Base-by-base conservation (phyloP, 495 filamentous ascomycete species). In the Aspergillus steynii region DNA sequence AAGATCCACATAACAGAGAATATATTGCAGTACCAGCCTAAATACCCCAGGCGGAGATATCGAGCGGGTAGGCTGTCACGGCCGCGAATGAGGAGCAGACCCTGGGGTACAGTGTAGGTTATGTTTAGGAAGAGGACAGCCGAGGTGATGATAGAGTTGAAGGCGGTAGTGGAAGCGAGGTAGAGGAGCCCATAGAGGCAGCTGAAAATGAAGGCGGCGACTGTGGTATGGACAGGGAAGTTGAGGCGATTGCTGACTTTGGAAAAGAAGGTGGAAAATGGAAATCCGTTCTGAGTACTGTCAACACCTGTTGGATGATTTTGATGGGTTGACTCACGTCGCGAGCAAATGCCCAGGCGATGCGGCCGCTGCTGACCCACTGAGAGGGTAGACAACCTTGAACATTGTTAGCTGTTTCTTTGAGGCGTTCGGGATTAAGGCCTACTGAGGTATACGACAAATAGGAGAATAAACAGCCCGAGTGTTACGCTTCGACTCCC, bases 321-420 rank as follows among this genome's bases (percentile, higher is more conserved):
- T 32, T n/a, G 26, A 20, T 20, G 14, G 58, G 58, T 0, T 54
- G 3, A 8, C 64, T 61, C 61, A 65, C 64, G 59, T 77, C 75
- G 49, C 75, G 63, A 0, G 77, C 65, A 52, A 80, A 77, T 2
- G 75, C 73, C 75, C 77, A 80, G 5, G 71, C 67, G 46, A 78
- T 60, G 4, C 77, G 67, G 29, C 75, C 72, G 26, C 58, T 55
- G 2, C 53, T 64, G 1, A 74, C 63, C 64, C 70, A 73, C 56
- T 72, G 66, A n/a, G 68, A 58, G 2, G 66, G 69, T 0, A 74
- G 59, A 27, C 63, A 63, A 25, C 56, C 70, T 68, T 25, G 28
- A 34, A 4, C 8, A n/a, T 15, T 26, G 26, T 61, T 20, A 55
- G 32, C 2, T 28, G 28, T 29, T 25, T 53, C n/a, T 37, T 26